phyloP scores from a whole-genome alignment of 257 asterid genomes.

The Avicennia marina region DNA sequence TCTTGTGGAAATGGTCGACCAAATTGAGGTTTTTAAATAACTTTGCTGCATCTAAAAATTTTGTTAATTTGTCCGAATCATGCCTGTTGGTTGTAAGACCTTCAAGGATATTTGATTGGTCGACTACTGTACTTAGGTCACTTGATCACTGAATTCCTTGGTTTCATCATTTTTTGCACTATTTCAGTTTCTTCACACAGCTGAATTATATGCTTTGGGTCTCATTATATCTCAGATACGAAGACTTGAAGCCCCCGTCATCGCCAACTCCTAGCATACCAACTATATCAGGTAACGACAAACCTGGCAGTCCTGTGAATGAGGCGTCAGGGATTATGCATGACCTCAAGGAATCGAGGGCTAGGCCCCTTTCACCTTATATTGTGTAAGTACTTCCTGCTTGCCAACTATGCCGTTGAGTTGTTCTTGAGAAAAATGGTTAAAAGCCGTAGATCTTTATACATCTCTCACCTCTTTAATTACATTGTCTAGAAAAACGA shows the following conservation, averaged over 20 bases:
- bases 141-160: too few relatives aligned
- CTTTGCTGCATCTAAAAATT: too few relatives aligned
- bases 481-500: too few relatives aligned
- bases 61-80: too few relatives aligned
- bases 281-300: slow-evolving; percentile 14
- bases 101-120: too few relatives aligned
- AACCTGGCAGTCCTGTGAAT: slow-evolving; percentile 14
- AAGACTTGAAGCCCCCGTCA: slow-evolving; percentile 50
- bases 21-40: too few relatives aligned
- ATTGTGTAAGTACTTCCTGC: slow-evolving; percentile 39
- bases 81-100: too few relatives aligned
- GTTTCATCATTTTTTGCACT: too few relatives aligned
- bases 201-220: not conserved
- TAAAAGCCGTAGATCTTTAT: not conserved
- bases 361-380: slow-evolving; percentile 54
- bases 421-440: too few relatives aligned
- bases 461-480: not conserved
- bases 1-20: too few relatives aligned
- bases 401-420: not conserved
- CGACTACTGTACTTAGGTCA: too few relatives aligned
- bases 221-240: slow-evolving; percentile 31
- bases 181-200: not conserved
- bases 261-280: slow-evolving; percentile 53
- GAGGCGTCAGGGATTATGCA: slow-evolving; percentile 20
- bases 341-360: slow-evolving; percentile 21